Percentiles rank a stretch among this genome's conserved stretches.
Evolutionary conservation across 2,329 filamentous ascomycete genomes (phyloP).

Genomic region (Arthrinium puccinioides): DNA sequence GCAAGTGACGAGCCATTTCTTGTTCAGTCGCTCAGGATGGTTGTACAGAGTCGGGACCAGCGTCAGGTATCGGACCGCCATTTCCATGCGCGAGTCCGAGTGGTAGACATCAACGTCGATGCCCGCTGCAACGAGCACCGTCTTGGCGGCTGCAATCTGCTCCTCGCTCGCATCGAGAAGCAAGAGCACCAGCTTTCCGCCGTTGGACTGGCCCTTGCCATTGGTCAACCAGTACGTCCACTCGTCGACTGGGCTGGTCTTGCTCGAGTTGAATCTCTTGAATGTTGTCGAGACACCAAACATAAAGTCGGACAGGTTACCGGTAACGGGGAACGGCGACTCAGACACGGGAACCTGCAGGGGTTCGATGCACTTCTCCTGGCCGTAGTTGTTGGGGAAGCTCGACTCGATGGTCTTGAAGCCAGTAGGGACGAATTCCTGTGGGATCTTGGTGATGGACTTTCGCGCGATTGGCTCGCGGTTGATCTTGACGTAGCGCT

Average conservation of each 20-base stretch:
- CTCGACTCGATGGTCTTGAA: slow-evolving; percentile 41
- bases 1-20: slow-evolving; percentile 55
- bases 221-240: slow-evolving; percentile 56
- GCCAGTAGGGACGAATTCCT: slow-evolving; percentile 37
- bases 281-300: slow-evolving; percentile 54
- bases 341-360: slow-evolving; percentile 43
- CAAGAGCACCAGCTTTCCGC: slow-evolving; percentile 47
- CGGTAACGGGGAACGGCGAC: slow-evolving; percentile 41
- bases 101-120: slow-evolving; percentile 52
- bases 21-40: slow-evolving; percentile 37
- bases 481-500: slow-evolving; percentile 46
- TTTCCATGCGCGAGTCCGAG: slow-evolving; percentile 44
- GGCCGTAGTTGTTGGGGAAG: slow-evolving; percentile 28
- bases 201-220: slow-evolving; percentile 46
- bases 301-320: slow-evolving; percentile 49
- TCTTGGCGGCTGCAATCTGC: slow-evolving; percentile 41
- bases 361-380: slow-evolving; percentile 39
- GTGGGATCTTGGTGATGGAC: slow-evolving; percentile 41
- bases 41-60: slow-evolving; percentile 48
- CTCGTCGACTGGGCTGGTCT: slow-evolving; percentile 46
- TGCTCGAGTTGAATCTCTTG: slow-evolving; percentile 42
- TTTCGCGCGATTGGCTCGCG: slow-evolving; percentile 42
- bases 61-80: slow-evolving; percentile 51
- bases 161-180: slow-evolving; percentile 44
- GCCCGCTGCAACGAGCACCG: slow-evolving; percentile 37